Percentiles rank a stretch among this genome's conserved stretches.
phyloP scores from a whole-genome alignment of 1,284 basidiomycete genomes.

The Tilletiaria anomala region DNA sequence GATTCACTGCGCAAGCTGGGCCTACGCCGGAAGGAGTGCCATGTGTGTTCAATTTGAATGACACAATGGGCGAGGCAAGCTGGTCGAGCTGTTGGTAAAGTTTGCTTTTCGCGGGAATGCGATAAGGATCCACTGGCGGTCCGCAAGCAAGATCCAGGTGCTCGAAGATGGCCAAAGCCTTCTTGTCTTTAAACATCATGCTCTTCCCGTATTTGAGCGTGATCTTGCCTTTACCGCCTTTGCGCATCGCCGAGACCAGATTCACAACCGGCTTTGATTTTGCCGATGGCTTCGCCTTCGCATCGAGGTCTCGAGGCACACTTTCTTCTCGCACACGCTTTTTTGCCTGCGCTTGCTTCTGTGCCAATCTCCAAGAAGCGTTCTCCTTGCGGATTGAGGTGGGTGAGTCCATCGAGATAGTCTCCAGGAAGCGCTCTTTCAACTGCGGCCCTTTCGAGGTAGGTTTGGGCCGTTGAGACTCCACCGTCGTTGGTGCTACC shows the following conservation, averaged over 20 bases:
- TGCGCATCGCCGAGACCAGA: slow-evolving; percentile 41
- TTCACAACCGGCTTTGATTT: slow-evolving; percentile 16
- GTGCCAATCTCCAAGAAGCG: slow-evolving; percentile 25
- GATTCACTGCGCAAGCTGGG: too few relatives aligned
- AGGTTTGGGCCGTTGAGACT: not conserved
- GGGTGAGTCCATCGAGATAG: slow-evolving; percentile 40
- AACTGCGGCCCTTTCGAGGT: slow-evolving; percentile 13
- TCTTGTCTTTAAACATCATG: slow-evolving; percentile 44
- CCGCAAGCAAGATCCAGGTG: slow-evolving; percentile 44
- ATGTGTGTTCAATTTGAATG: not conserved
- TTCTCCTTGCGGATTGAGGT: slow-evolving; percentile 27
- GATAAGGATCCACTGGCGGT: slow-evolving; percentile 40
- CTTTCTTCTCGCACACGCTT: not conserved
- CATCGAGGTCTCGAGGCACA: not conserved
- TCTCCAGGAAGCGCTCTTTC: slow-evolving; percentile 45
- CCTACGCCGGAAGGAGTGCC: not conserved
- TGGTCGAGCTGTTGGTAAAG: slow-evolving; percentile 35
- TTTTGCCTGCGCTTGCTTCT: slow-evolving; percentile 12
- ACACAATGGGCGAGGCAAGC: not conserved
- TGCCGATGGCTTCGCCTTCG: not conserved
- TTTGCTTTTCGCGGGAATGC: slow-evolving; percentile 40
- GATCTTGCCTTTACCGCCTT: slow-evolving; percentile 42
- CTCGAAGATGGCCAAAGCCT: slow-evolving; percentile 41
- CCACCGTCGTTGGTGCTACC: not conserved
- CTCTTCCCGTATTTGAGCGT: slow-evolving; percentile 42